phyloP scores from a whole-genome alignment of 768 basidiomycete species.

The Sporobolomyces pararoseus region DNA sequence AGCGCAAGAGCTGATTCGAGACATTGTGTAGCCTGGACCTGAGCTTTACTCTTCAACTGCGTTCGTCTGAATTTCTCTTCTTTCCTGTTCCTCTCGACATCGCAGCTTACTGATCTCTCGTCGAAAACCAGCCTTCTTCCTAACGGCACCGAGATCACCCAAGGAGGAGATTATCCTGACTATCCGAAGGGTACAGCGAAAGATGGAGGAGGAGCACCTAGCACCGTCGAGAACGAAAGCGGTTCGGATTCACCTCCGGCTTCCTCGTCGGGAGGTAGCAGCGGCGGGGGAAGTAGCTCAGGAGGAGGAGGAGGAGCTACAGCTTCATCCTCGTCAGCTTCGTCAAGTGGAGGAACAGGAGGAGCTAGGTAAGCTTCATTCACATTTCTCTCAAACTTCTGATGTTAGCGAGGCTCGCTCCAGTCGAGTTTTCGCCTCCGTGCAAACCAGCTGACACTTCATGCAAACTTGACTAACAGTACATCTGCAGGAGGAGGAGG shows the following conservation, averaged over 20 bases:
- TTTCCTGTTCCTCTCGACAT: not conserved
- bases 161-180: constrained; percentile 6
- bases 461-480: not conserved
- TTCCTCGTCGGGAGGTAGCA: not conserved
- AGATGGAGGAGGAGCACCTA: constrained; percentile 14
- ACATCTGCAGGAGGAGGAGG: not conserved
- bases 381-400: too few relatives aligned
- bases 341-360: not conserved
- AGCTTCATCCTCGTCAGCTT: too few relatives aligned
- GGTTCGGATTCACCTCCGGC: not conserved
- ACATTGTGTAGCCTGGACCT: not conserved
- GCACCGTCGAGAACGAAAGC: not conserved
- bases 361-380: not conserved
- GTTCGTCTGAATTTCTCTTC: constrained; percentile 1
- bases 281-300: not conserved
- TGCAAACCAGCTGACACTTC: too few relatives aligned
- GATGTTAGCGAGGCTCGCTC: too few relatives aligned
- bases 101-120: not conserved
- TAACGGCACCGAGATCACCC: constrained; percentile 16
- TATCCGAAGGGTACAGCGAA: constrained; percentile 12
- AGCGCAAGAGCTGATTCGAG: not conserved
- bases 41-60: constrained; percentile 8
- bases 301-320: not conserved
- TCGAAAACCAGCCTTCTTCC: not conserved
- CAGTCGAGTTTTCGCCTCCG: too few relatives aligned